phyloP scores from a whole-genome alignment of 2,329 filamentous ascomycete species.

The Xylaria hypoxylon region DNA sequence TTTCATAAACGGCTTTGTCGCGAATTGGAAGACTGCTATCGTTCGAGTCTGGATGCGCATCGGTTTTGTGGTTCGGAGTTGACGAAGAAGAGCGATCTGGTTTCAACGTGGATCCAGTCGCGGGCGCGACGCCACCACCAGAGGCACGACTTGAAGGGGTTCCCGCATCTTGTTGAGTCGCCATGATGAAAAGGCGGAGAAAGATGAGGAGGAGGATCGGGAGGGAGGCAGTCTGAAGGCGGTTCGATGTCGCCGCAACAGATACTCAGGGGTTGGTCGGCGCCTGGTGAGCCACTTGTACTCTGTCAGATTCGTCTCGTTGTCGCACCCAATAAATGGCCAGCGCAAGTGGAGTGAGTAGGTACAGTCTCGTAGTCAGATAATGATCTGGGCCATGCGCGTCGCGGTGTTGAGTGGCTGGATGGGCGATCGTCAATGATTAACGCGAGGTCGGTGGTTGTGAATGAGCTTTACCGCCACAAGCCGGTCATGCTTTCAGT shows the following conservation, averaged over 20 bases:
- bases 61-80: constrained; percentile 49
- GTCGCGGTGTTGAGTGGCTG: constrained; percentile 7
- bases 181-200: constrained; percentile 41
- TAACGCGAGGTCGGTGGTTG: constrained; percentile 3
- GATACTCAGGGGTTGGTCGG: constrained; percentile 28
- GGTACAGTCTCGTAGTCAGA: constrained; percentile 12
- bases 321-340: constrained; percentile 30
- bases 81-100: constrained; percentile 48
- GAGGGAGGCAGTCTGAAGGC: constrained; percentile 37
- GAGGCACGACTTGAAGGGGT: constrained; percentile 42
- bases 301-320: constrained; percentile 17
- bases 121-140: constrained; percentile 39
- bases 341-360: constrained; percentile 17
- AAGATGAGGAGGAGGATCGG: too few relatives aligned
- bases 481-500: constrained; percentile 6
- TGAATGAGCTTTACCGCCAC: constrained; percentile 9
- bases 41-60: constrained; percentile 51
- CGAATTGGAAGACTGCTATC: constrained; percentile 54
- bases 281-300: constrained; percentile 24
- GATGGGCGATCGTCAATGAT: constrained; percentile 9
- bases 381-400: constrained; percentile 8
- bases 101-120: constrained; percentile 45
- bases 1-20: constrained; percentile 67
- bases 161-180: constrained; percentile 49
- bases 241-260: constrained; percentile 28